Conservation (phyloP, 1,284 basidiomycete genomes). For the Ceratobasidium sp. region DNA sequence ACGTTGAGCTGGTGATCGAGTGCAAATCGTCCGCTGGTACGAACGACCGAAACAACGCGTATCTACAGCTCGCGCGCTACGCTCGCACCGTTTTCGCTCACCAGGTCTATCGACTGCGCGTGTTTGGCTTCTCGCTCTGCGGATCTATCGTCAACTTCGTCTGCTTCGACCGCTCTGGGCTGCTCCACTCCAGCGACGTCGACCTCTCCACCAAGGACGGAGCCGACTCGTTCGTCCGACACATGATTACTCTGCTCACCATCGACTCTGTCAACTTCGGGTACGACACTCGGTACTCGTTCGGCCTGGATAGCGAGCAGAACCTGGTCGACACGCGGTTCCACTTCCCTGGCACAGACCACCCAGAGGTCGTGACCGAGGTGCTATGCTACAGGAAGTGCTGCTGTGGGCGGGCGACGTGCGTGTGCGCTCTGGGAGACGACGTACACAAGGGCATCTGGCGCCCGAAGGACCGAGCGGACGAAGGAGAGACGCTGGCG, state of each 20-base stretch:
- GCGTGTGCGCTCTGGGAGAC: background rate
- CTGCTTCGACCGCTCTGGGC: conserved; percentile 8
- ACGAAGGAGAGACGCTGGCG: conserved; percentile 17
- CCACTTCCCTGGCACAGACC: background rate
- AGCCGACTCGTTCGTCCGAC: background rate
- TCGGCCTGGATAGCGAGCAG: background rate
- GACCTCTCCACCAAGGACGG: background rate
- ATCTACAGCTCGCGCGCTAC: conserved; percentile 31
- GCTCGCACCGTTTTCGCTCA: conserved; percentile 13
- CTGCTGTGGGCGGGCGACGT: conserved; percentile 9
- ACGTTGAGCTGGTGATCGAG: conserved; percentile 22
- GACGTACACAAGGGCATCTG: conserved; percentile 11
- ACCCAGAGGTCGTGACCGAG: conserved; percentile 6
- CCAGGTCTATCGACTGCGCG: conserved; percentile 8
- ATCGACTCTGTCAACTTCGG: background rate
- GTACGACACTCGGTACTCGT: conserved; percentile 13
- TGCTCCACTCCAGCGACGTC: conserved; percentile 1
- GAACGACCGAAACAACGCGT: background rate
- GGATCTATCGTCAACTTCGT: background rate
- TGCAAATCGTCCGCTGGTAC: background rate
- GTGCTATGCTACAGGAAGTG: conserved; percentile 18
- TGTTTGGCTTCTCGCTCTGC: conserved; percentile 7
- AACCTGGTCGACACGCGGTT: background rate
- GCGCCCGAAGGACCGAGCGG: background rate
- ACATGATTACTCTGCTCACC: background rate